Evolutionary conservation across 2,329 filamentous ascomycete species (phyloP).

Genomic region (Cercospora berteroae): DNA sequence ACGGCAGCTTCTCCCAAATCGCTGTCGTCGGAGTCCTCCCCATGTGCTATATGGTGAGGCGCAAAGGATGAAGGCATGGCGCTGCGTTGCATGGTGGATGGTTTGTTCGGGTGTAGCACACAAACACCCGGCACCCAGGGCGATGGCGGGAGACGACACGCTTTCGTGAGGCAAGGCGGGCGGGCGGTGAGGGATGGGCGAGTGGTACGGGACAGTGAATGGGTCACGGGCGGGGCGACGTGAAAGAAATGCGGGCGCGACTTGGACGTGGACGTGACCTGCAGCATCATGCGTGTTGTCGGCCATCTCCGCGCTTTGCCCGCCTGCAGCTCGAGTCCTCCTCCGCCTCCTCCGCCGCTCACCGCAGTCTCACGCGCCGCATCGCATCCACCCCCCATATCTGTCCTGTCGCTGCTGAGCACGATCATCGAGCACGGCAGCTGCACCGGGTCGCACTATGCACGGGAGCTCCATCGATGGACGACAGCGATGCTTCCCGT

Average conservation of each 20-base stretch:
- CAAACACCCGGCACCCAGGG: neutral
- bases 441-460: neutral
- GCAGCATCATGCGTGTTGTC: neutral
- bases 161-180: neutral
- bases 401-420: neutral
- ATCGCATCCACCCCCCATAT: neutral
- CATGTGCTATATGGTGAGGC: conserved; percentile 27
- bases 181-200: neutral
- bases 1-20: conserved; percentile 22
- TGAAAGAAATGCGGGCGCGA: neutral
- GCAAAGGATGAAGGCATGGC: conserved; percentile 31
- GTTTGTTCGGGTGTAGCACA: neutral
- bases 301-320: neutral
- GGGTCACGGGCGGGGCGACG: neutral
- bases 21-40: conserved; percentile 29
- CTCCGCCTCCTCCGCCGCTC: neutral
- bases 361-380: neutral
- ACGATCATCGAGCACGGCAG: neutral
- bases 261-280: neutral
- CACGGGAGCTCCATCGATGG: neutral
- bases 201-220: neutral
- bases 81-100: conserved; percentile 27
- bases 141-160: neutral
- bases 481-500: neutral
- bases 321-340: neutral